Evolutionary conservation across 108 stramenopile species (phyloP).

Genomic region (Discostella stelligeroides): DNA sequence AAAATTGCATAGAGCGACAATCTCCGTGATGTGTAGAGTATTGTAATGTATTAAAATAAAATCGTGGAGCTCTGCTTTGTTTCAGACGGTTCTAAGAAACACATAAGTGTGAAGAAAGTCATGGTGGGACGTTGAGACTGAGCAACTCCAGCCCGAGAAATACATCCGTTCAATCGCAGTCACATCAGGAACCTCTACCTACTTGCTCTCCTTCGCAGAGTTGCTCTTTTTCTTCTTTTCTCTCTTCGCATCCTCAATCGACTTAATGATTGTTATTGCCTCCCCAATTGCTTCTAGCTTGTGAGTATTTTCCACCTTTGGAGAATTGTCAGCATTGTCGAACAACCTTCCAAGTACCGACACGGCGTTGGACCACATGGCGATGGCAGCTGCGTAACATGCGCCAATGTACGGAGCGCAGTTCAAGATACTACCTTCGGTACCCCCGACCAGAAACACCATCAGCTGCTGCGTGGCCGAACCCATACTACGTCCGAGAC

Average conservation of each 20-base stretch:
- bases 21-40: background rate
- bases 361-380: constrained; percentile 50
- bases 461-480: constrained; percentile 49
- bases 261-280: constrained; percentile 45
- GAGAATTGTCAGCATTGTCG: constrained; percentile 23
- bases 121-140: background rate
- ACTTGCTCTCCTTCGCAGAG: constrained; percentile 4
- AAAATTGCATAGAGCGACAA: background rate
- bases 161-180: background rate
- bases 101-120: too few relatives aligned
- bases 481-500: constrained; percentile 50
- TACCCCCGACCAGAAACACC: constrained; percentile 39
- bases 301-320: constrained; percentile 35
- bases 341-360: constrained; percentile 41
- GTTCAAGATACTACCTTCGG: constrained; percentile 48
- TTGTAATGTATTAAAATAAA: background rate
- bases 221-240: constrained; percentile 32
- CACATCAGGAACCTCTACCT: background rate
- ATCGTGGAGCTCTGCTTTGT: too few relatives aligned
- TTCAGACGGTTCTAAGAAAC: too few relatives aligned
- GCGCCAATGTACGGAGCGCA: constrained; percentile 47
- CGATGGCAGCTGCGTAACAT: constrained; percentile 36
- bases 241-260: constrained; percentile 47
- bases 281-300: constrained; percentile 44
- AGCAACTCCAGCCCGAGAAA: background rate